Conservation (phyloP, 225 moss, liverwort and hornwort genomes). For the Ulota crispa region DNA sequence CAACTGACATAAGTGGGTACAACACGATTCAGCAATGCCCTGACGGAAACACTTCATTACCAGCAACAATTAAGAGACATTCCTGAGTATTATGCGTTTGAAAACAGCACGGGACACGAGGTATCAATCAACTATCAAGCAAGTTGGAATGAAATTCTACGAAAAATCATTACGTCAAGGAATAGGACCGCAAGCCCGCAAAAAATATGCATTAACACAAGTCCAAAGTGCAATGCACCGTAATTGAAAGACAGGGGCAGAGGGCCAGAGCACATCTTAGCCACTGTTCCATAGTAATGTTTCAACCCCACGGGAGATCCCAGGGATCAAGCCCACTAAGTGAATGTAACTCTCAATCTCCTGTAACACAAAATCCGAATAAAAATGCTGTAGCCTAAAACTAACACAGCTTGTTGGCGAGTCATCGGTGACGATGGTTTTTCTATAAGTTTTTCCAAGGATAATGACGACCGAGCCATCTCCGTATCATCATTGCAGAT, state of each 20-base stretch:
- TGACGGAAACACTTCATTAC: not conserved
- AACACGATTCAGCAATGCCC: not conserved
- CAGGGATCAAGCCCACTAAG: constrained; percentile 3
- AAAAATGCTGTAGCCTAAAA: not conserved
- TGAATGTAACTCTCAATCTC: not conserved
- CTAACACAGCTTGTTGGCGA: not conserved
- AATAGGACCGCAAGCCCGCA: not conserved
- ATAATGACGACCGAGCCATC: not conserved
- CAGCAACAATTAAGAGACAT: not conserved
- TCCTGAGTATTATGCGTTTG: not conserved
- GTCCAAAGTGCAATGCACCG: not conserved
- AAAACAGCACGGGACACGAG: not conserved
- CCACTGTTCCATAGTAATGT: not conserved
- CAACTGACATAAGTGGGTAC: not conserved
- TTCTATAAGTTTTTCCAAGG: not conserved
- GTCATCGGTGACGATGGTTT: not conserved
- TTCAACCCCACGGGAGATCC: not conserved
- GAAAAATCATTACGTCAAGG: not conserved
- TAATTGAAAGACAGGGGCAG: not conserved
- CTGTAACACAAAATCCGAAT: not conserved
- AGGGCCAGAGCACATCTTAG: not conserved
- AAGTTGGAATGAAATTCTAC: not conserved
- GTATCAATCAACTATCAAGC: not conserved
- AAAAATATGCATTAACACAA: not conserved
- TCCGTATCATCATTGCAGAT: not conserved